Evolutionary conservation across 805 yeast genomes (phyloP).

Genomic region (Teunomyces panamensis): DNA sequence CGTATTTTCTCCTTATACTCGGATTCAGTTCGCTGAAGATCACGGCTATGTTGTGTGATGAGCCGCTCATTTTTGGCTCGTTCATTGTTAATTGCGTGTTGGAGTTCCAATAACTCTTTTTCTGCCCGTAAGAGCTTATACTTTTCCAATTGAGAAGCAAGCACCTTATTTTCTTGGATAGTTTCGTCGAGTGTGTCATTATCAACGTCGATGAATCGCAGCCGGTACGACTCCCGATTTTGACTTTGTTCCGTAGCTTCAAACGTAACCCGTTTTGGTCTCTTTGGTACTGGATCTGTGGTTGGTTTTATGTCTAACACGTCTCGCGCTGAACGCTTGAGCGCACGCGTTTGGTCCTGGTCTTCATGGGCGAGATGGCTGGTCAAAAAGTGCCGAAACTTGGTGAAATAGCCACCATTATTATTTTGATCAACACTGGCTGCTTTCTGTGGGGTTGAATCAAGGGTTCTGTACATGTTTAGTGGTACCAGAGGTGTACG

Average conservation of each 20-base stretch:
- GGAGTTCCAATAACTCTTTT: not conserved
- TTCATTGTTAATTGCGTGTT: not conserved
- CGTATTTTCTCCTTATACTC: not conserved
- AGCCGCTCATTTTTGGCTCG: not conserved
- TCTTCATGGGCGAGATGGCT: not conserved
- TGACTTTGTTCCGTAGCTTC: not conserved
- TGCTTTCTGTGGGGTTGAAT: not conserved
- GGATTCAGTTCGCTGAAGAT: not conserved
- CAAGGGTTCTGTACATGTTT: not conserved
- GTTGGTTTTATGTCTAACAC: slow-evolving; percentile 7
- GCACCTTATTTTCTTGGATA: slow-evolving; percentile 2
- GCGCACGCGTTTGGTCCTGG: slow-evolving; percentile 1
- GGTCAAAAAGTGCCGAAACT: slow-evolving; percentile 1
- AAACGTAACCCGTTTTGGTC: slow-evolving; percentile 14
- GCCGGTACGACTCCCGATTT: not conserved
- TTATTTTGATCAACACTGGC: not conserved
- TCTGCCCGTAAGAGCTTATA: not conserved
- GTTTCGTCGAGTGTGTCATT: slow-evolving; percentile 14
- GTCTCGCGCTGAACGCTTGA: slow-evolving; percentile 16
- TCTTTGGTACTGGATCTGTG: not conserved
- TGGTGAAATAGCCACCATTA: not conserved
- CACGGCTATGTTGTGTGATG: not conserved
- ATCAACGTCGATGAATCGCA: slow-evolving; percentile 8
- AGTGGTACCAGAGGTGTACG: not conserved
- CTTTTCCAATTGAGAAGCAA: not conserved